Conservation (phyloP, 495 filamentous ascomycete species). For the Arthonia radiata region DNA sequence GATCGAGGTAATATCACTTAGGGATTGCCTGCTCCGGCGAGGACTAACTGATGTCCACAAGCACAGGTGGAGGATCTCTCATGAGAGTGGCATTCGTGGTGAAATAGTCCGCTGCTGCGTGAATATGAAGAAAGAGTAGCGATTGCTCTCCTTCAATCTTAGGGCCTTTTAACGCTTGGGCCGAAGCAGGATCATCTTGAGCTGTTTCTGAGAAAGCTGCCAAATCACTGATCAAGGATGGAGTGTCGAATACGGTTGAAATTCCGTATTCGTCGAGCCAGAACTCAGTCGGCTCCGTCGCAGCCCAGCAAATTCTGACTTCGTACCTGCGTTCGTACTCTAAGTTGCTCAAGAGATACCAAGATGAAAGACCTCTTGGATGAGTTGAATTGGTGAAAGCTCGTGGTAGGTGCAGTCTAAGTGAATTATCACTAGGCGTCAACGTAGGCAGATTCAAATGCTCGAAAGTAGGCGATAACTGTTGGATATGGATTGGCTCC, state of each 20-base stretch:
- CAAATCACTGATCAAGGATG: slow-evolving; percentile 36
- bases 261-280: slow-evolving; percentile 36
- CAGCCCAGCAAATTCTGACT: slow-evolving; percentile 80
- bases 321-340: slow-evolving; percentile 59
- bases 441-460: slow-evolving; percentile 40
- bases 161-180: slow-evolving; percentile 7
- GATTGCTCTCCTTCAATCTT: slow-evolving; percentile 17
- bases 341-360: slow-evolving; percentile 65
- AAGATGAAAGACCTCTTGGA: slow-evolving; percentile 40
- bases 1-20: slow-evolving; percentile 4
- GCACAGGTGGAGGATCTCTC: slow-evolving; percentile 44
- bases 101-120: slow-evolving; percentile 63
- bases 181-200: slow-evolving; percentile 7
- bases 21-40: too few relatives aligned
- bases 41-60: slow-evolving; percentile 62
- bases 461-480: slow-evolving; percentile 30
- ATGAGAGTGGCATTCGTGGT: slow-evolving; percentile 49
- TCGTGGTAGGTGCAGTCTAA: slow-evolving; percentile 36
- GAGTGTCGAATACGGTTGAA: slow-evolving; percentile 28
- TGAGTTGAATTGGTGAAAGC: slow-evolving; percentile 32
- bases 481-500: slow-evolving; percentile 21
- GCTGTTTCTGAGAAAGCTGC: slow-evolving; percentile 29
- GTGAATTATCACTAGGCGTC: slow-evolving; percentile 24
- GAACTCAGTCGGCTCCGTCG: slow-evolving; percentile 80
- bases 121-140: slow-evolving; percentile 51